These are phyloP conservation scores for Aspergillus japonicus DNA, from an alignment of 2,329 filamentous ascomycete genomes.

Conservation along the genomic window DNA sequence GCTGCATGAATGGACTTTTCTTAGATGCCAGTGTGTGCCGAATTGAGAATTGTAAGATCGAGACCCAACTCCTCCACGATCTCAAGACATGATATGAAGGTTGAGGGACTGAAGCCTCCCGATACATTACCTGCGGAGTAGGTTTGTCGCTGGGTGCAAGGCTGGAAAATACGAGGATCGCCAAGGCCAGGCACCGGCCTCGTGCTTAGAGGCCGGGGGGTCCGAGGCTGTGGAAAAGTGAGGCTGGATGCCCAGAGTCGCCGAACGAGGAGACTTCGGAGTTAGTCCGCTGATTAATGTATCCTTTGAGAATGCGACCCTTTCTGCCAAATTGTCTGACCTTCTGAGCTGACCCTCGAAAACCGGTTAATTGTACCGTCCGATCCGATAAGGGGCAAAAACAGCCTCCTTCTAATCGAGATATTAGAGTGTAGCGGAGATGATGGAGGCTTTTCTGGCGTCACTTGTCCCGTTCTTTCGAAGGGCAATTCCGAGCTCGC, in stretches of 20 bases:
- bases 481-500: no score
- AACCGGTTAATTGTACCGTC: no score
- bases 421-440: no score
- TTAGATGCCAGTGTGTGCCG: no score
- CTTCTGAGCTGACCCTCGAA: no score
- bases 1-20: background rate
- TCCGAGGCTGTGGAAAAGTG: background rate
- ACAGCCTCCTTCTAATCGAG: no score
- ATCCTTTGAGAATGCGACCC: background rate
- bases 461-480: no score
- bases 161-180: background rate
- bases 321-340: background rate
- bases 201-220: background rate
- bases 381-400: no score
- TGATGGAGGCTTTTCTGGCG: no score
- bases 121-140: background rate
- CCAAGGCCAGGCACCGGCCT: background rate
- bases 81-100: no score
- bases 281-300: background rate
- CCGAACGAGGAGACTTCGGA: background rate
- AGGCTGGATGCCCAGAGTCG: background rate
- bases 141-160: background rate
- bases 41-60: background rate
- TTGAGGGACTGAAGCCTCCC: background rate
- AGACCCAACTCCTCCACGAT: background rate